phyloP scores from a whole-genome alignment of 331 rosid species.

The Acacia pycnantha region DNA sequence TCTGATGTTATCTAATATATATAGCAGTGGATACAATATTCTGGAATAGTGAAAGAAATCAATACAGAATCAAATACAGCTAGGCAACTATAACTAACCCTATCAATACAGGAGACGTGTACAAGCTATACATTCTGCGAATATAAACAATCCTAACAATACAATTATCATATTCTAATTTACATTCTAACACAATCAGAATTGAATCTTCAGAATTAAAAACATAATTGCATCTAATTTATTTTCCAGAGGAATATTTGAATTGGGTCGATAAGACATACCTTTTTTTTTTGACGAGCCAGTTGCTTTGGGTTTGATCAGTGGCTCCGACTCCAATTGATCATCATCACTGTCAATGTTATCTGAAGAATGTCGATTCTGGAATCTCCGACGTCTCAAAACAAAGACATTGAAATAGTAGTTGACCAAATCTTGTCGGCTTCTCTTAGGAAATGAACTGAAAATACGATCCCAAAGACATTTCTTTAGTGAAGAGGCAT shows the following conservation, averaged over 20 bases:
- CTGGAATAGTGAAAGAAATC: too few species aligned
- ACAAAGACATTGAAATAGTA: constrained; percentile 82
- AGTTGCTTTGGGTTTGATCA: background rate
- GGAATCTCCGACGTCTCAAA: constrained; percentile 65
- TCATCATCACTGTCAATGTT: constrained; percentile 74
- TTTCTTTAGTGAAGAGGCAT: constrained; percentile 36
- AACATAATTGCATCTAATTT: background rate
- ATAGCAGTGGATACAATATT: too few species aligned
- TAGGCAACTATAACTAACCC: too few species aligned
- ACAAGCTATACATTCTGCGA: too few species aligned
- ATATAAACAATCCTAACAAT: too few species aligned
- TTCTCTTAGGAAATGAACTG: constrained; percentile 51
- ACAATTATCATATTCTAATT: too few species aligned
- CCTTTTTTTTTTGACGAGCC: background rate
- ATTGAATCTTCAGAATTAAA: background rate
- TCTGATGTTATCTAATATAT: too few species aligned
- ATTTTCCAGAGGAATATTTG: background rate
- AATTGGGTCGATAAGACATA: background rate
- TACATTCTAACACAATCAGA: too few species aligned
- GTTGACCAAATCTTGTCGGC: constrained; percentile 66
- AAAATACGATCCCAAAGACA: constrained; percentile 59
- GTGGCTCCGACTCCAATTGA: constrained; percentile 32
- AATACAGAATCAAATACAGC: too few species aligned
- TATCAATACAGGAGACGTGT: too few species aligned
- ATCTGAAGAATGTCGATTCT: constrained; percentile 62